A percentile compares a stretch with the other conserved stretches of the same genome.
Conservation (phyloP, 768 basidiomycete species). For the Boletellus ananiceps region DNA sequence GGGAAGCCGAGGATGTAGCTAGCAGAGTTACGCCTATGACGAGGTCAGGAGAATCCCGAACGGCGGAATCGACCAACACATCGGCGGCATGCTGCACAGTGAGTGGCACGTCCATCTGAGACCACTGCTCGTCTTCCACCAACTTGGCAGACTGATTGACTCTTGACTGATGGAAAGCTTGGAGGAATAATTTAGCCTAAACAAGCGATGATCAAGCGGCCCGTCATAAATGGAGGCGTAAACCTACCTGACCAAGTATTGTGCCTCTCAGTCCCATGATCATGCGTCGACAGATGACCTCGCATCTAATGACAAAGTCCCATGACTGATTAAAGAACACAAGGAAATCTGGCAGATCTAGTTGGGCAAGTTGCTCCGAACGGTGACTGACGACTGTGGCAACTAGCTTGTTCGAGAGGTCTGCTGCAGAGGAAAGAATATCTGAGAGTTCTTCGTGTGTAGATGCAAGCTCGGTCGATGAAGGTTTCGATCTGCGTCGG, state of each 20-base stretch:
- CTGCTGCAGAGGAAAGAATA: conserved; percentile 73
- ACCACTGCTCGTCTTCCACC: conserved; percentile 97
- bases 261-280: conserved; percentile 88
- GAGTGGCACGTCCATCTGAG: conserved; percentile 61
- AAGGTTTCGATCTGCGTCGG: conserved; percentile 33
- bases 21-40: conserved; percentile 28
- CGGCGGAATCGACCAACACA: conserved; percentile 74
- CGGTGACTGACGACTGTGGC: conserved; percentile 76
- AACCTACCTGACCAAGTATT: conserved; percentile 70
- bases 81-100: conserved; percentile 67
- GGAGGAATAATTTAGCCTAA: conserved; percentile 84
- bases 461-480: conserved; percentile 39
- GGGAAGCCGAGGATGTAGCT: not conserved
- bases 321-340: conserved; percentile 81
- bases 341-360: conserved; percentile 72
- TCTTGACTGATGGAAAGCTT: conserved; percentile 77
- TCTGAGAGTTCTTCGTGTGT: conserved; percentile 69
- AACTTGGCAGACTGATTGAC: conserved; percentile 79
- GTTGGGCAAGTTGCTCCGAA: conserved; percentile 70
- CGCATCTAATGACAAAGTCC: conserved; percentile 86
- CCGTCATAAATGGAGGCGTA: conserved; percentile 2
- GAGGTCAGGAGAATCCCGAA: conserved; percentile 75
- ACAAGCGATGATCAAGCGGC: conserved; percentile 3
- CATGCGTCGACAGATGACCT: conserved; percentile 83
- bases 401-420: conserved; percentile 78